phyloP scores from a whole-genome alignment of 129 eudicot genomes.

The Flaveria ramosissima region DNA sequence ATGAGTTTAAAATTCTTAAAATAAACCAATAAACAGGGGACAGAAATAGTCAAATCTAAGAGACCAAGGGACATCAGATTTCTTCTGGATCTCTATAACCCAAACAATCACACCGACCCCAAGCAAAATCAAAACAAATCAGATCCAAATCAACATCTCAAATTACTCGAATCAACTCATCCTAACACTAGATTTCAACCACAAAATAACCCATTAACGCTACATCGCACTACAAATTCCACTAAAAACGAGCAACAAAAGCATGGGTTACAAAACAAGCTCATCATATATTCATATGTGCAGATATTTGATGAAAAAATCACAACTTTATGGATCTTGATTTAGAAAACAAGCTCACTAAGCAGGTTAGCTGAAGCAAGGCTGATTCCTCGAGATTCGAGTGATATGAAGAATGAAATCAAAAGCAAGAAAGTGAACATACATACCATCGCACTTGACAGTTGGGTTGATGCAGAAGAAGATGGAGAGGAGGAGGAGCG shows the following conservation, averaged over 20 bases:
- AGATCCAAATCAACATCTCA: conserved; percentile 33
- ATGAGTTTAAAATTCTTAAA: no score
- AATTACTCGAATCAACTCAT: background rate
- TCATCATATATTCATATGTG: background rate
- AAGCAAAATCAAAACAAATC: background rate
- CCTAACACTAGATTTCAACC: conserved; percentile 5
- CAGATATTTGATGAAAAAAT: background rate
- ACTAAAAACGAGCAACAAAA: background rate
- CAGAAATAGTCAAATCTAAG: no score
- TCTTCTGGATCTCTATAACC: background rate
- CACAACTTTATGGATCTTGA: conserved; percentile 1
- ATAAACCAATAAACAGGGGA: no score
- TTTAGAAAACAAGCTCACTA: background rate
- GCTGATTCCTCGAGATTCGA: background rate
- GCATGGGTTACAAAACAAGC: background rate
- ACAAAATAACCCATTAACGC: background rate
- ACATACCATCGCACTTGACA: conserved; percentile 59
- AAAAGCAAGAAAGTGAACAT: background rate
- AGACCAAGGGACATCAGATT: background rate
- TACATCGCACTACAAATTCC: background rate
- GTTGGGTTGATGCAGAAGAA: conserved; percentile 39
- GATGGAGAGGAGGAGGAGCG: conserved; percentile 53
- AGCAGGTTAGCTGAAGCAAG: background rate
- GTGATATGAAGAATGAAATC: background rate
- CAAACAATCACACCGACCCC: conserved; percentile 11